phyloP scores from a whole-genome alignment of 345 rosid species.

The Litchi chinensis region DNA sequence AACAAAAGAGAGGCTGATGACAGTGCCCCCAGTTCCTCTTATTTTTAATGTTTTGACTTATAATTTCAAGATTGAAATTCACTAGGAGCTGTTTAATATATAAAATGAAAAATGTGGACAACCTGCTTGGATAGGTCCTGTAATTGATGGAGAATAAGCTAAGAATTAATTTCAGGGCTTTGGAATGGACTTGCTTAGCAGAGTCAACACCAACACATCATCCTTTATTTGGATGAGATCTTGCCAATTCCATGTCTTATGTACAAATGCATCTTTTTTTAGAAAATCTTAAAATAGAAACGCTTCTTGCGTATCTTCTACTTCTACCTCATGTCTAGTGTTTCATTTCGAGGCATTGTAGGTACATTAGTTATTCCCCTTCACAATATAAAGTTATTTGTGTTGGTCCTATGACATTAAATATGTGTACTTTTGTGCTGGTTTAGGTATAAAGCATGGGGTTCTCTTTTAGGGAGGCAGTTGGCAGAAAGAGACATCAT shows the following conservation, averaged over 20 bases:
- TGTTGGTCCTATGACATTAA: slow-evolving; percentile 23
- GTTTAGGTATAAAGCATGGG: slow-evolving; percentile 99
- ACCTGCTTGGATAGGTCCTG: background rate
- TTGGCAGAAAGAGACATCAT: slow-evolving; percentile 91
- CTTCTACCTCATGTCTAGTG: background rate
- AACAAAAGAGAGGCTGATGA: too few relatives aligned
- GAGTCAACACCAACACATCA: background rate
- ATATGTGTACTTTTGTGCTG: slow-evolving; percentile 19
- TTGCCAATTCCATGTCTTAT: background rate
- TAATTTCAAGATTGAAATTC: background rate
- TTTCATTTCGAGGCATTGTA: background rate
- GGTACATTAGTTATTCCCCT: background rate
- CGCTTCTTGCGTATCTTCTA: background rate
- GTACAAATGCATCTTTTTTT: too few relatives aligned
- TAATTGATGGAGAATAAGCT: background rate
- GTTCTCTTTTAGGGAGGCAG: slow-evolving; percentile 89
- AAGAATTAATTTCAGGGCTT: background rate
- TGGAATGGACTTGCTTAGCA: background rate
- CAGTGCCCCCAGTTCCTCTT: too few relatives aligned
- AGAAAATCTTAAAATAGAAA: too few relatives aligned
- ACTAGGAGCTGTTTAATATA: background rate
- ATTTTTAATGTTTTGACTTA: background rate
- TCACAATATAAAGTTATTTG: background rate
- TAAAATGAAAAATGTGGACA: background rate
- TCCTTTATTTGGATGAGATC: slow-evolving; percentile 7